Conservation (phyloP, 2,329 filamentous ascomycete species). For the Neophaeococcomyces aloes region DNA sequence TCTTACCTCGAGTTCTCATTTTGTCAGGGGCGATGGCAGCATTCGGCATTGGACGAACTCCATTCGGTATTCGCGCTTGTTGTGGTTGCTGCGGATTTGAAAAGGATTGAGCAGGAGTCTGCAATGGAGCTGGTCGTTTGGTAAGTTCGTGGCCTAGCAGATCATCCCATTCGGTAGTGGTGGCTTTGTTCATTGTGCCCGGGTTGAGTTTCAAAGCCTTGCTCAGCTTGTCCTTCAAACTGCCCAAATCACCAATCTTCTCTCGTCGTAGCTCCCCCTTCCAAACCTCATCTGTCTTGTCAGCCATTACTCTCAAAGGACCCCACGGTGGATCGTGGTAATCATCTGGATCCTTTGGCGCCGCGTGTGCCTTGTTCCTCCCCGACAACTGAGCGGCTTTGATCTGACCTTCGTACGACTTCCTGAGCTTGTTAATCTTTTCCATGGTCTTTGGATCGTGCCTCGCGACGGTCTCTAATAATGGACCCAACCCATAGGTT, state of each 20-base stretch:
- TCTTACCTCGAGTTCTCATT: constrained; percentile 38
- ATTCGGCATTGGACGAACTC: constrained; percentile 12
- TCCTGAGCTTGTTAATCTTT: constrained; percentile 53
- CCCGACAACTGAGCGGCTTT: constrained; percentile 38
- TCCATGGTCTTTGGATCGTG: constrained; percentile 52
- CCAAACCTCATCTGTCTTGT: constrained; percentile 40
- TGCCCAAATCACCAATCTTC: constrained; percentile 35
- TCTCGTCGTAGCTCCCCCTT: constrained; percentile 38
- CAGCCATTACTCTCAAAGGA: constrained; percentile 26
- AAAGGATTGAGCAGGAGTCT: constrained; percentile 17
- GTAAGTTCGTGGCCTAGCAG: constrained; percentile 37
- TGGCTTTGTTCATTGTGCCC: constrained; percentile 34
- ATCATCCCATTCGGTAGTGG: constrained; percentile 37
- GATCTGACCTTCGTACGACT: constrained; percentile 43
- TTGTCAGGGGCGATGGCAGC: constrained; percentile 26
- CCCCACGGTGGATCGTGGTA: constrained; percentile 16
- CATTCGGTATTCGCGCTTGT: constrained; percentile 23
- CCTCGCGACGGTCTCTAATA: constrained; percentile 49
- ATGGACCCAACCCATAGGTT: constrained; percentile 45
- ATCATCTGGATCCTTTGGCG: constrained; percentile 24
- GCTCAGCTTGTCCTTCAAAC: constrained; percentile 31
- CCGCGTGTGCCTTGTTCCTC: constrained; percentile 39
- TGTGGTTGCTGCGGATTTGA: constrained; percentile 20
- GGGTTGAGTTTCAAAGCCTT: constrained; percentile 40
- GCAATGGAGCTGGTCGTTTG: constrained; percentile 26